A percentile compares a stretch with the other conserved stretches of the same genome.
Evolutionary conservation across 768 basidiomycete species (phyloP).

Genomic region (Pleurotus tuber-regium): DNA sequence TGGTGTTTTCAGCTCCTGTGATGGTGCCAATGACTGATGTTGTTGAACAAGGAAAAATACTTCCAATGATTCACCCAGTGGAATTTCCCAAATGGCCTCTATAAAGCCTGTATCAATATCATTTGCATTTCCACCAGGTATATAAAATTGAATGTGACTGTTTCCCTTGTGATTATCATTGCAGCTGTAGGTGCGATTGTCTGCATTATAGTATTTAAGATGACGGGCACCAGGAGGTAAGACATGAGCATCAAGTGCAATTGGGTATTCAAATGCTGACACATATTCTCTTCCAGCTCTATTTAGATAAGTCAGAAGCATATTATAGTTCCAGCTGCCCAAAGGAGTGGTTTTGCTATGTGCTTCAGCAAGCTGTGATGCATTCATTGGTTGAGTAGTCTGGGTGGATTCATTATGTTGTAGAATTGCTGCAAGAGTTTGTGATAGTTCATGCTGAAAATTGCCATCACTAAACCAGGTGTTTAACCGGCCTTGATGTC

Average conservation of each 20-base stretch:
- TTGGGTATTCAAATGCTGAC: conserved; percentile 6
- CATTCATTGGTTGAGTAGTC: neutral
- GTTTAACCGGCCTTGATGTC: conserved; percentile 4
- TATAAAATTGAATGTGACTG: conserved; percentile 21
- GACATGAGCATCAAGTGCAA: neutral
- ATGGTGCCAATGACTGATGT: conserved; percentile 13
- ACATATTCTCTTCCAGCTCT: conserved; percentile 14
- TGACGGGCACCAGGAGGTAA: conserved; percentile 15
- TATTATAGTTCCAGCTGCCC: conserved; percentile 12
- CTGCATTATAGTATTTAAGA: conserved; percentile 13
- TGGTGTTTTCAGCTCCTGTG: conserved; percentile 15
- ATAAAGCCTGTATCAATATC: conserved; percentile 17
- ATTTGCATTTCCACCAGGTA: conserved; percentile 9
- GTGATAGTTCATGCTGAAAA: neutral
- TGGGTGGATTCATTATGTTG: neutral
- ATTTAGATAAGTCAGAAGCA: conserved; percentile 17
- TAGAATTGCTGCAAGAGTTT: neutral
- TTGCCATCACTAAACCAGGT: conserved; percentile 2
- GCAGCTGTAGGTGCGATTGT: conserved; percentile 19
- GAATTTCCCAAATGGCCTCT: conserved; percentile 15
- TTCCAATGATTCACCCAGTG: conserved; percentile 16
- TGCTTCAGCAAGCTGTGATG: conserved; percentile 10
- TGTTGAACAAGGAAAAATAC: conserved; percentile 18
- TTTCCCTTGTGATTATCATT: conserved; percentile 17
- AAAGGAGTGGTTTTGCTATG: conserved; percentile 1